Conservation (phyloP, 2,329 filamentous ascomycete species). For the Alternaria angustiovoidea region DNA sequence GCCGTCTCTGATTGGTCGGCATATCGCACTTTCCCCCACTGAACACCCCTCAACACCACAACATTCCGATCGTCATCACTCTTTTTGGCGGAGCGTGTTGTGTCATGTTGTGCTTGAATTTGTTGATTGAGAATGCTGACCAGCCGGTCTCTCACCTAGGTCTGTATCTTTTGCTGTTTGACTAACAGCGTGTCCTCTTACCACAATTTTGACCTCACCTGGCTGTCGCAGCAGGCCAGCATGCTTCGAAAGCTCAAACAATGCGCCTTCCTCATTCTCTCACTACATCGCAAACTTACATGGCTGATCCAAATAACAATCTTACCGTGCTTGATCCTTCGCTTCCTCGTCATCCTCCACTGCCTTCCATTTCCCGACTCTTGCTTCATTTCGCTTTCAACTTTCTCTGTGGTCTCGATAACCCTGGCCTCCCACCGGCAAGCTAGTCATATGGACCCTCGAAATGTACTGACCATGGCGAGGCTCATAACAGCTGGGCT, state of each 20-base stretch:
- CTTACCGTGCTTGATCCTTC: not conserved
- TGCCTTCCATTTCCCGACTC: not conserved
- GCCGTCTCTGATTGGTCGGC: slow-evolving; percentile 12
- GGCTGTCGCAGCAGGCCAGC: slow-evolving; percentile 7
- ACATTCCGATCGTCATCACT: not conserved
- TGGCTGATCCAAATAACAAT: not conserved
- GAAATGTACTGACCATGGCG: not conserved
- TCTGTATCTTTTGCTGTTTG: slow-evolving; percentile 7
- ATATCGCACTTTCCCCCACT: not conserved
- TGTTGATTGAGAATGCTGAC: not conserved
- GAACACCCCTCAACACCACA: slow-evolving; percentile 11
- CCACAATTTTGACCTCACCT: slow-evolving; percentile 26
- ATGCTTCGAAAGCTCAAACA: slow-evolving; percentile 10
- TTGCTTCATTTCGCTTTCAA: not conserved
- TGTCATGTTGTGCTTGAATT: not conserved
- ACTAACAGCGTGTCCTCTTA: slow-evolving; percentile 20
- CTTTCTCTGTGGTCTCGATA: not conserved
- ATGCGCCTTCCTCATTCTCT: slow-evolving; percentile 14
- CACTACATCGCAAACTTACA: slow-evolving; percentile 8
- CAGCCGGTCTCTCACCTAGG: not conserved
- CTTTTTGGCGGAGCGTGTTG: not conserved
- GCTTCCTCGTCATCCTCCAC: not conserved
- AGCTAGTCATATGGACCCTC: not conserved
- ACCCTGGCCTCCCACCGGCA: not conserved
- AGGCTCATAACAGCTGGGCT: not conserved